Percentiles rank a stretch among this genome's conserved stretches.
Evolutionary conservation across 805 yeast genomes (phyloP).

Genomic region (Pichia nakasei): DNA sequence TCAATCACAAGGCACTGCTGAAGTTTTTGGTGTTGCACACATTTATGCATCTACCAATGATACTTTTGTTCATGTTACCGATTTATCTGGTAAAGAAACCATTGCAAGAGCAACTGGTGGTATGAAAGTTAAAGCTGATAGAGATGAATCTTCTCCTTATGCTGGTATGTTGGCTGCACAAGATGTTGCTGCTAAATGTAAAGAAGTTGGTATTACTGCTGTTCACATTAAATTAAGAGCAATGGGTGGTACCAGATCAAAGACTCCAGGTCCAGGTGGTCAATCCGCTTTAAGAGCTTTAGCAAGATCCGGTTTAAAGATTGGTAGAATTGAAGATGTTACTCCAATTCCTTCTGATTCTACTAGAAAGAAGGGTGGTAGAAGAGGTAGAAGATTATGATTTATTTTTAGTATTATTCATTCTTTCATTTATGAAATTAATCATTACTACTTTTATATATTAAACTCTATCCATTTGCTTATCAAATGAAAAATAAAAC

Average conservation of each 20-base stretch:
- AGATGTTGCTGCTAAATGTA: constrained; percentile 97
- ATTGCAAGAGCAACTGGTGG: constrained; percentile 99
- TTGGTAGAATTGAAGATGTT: constrained; percentile 99
- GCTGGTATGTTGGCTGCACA: constrained; percentile 99
- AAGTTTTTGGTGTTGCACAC: constrained; percentile 99
- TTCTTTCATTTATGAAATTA: not conserved
- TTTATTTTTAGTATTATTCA: constrained; percentile 2
- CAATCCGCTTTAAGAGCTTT: constrained; percentile 98
- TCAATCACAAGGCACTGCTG: constrained; percentile 94
- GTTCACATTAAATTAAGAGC: constrained; percentile 99
- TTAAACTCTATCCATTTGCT: too few species aligned
- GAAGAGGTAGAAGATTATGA: constrained; percentile 99
- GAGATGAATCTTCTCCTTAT: constrained; percentile 99
- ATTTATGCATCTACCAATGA: constrained; percentile 99
- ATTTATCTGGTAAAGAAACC: constrained; percentile 99
- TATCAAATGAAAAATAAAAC: too few species aligned
- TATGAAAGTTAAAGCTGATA: constrained; percentile 99
- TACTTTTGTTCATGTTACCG: constrained; percentile 99
- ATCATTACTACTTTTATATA: too few species aligned
- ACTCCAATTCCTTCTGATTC: constrained; percentile 99
- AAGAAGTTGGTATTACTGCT: constrained; percentile 99
- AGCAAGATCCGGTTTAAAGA: constrained; percentile 99
- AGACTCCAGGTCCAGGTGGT: constrained; percentile 99
- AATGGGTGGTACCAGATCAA: constrained; percentile 99
- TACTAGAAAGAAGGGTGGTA: constrained; percentile 99